Evolutionary conservation across 352 stramenopile species (phyloP).

Genomic region (Pythium insidiosum): DNA sequence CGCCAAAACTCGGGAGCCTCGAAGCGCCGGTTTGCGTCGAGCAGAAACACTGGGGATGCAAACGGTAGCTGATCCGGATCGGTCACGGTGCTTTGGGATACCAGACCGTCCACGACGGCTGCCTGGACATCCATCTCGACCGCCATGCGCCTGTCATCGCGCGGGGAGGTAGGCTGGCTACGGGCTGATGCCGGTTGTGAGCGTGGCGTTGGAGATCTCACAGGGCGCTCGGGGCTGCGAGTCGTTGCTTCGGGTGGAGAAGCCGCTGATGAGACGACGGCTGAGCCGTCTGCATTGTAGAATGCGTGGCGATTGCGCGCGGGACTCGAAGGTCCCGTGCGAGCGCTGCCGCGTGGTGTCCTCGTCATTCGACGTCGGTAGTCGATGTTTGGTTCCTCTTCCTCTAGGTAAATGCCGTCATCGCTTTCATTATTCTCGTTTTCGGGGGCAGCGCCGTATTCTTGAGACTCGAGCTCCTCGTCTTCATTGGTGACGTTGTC

Average conservation of each 20-base stretch:
- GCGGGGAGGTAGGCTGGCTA: no score
- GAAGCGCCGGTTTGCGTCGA: conserved; percentile 20
- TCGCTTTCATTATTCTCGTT: conserved; percentile 6
- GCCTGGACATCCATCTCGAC: no score
- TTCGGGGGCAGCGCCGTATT: conserved; percentile 4
- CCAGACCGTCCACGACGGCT: not conserved
- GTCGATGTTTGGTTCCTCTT: no score
- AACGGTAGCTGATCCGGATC: conserved; percentile 36
- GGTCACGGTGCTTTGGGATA: conserved; percentile 12
- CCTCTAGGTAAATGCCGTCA: conserved; percentile 13
- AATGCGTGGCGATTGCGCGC: conserved; percentile 22
- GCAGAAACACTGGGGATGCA: conserved; percentile 46
- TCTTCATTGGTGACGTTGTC: not conserved
- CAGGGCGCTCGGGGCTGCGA: no score
- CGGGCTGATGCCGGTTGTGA: no score
- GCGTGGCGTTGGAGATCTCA: not conserved
- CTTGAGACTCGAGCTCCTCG: not conserved
- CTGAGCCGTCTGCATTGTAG: conserved; percentile 31
- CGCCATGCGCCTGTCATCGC: no score
- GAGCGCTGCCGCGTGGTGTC: conserved; percentile 5
- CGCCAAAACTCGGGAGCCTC: conserved; percentile 23
- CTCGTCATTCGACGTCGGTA: no score
- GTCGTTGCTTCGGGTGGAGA: not conserved
- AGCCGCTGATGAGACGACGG: conserved; percentile 5
- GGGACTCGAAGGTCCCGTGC: conserved; percentile 3